These are phyloP conservation scores for Geosmithia putterillii DNA, from an alignment of 2,329 filamentous ascomycete genomes.

Conservation along the genomic window DNA sequence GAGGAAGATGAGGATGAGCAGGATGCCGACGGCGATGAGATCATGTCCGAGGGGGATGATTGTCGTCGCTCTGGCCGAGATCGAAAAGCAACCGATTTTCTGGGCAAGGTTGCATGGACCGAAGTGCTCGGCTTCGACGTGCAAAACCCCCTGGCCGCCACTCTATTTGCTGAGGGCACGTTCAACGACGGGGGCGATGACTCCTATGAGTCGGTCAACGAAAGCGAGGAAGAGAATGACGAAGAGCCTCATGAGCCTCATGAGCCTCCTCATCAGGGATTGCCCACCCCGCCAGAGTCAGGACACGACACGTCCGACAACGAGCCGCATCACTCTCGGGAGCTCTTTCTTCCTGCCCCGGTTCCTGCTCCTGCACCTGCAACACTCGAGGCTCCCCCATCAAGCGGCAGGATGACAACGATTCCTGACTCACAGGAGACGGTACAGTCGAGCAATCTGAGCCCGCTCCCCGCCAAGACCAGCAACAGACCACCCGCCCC, in stretches of 20 bases:
- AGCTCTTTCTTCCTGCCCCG: neutral
- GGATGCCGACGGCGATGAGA: neutral
- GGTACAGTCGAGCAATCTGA: neutral
- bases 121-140: slow-evolving; percentile 6
- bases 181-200: slow-evolving; percentile 2
- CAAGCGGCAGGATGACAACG: neutral
- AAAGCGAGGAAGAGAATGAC: neutral
- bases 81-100: slow-evolving; percentile 15
- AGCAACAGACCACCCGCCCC: neutral
- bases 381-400: neutral
- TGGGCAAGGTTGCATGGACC: slow-evolving; percentile 16
- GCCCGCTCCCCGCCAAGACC: neutral
- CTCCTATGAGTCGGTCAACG: slow-evolving; percentile 1
- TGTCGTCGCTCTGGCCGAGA: slow-evolving; percentile 13
- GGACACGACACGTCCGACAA: neutral
- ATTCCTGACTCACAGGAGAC: slow-evolving; percentile 1
- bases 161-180: neutral
- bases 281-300: slow-evolving; percentile 1
- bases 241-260: neutral
- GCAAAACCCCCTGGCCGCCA: neutral
- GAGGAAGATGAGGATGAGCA: neutral
- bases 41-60: neutral
- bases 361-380: neutral
- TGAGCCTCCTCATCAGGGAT: too few species aligned
- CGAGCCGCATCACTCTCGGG: neutral